These are phyloP conservation scores for Salix udensis DNA, from an alignment of 345 rosid species.

Conservation along the genomic window DNA sequence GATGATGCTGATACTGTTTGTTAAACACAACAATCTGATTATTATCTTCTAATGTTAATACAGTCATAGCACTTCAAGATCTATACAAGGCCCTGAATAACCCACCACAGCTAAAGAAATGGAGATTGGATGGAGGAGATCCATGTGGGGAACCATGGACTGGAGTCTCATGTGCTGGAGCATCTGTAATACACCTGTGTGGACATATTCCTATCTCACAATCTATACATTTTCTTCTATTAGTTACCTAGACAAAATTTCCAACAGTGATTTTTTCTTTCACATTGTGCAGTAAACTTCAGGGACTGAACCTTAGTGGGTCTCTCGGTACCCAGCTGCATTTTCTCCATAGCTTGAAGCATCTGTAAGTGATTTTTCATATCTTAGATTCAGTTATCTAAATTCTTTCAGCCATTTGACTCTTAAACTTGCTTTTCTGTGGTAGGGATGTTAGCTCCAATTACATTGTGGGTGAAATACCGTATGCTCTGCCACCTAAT, in stretches of 20 bases:
- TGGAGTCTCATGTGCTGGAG: slow-evolving; percentile 75
- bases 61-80: slow-evolving; percentile 68
- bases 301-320: slow-evolving; percentile 61
- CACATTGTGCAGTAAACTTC: slow-evolving; percentile 44
- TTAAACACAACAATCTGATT: background rate
- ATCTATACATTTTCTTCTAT: background rate
- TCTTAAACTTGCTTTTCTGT: slow-evolving; percentile 19
- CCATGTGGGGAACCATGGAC: slow-evolving; percentile 81
- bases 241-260: background rate
- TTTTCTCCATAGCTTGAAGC: slow-evolving; percentile 60
- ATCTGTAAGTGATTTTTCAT: slow-evolving; percentile 48
- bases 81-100: slow-evolving; percentile 50
- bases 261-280: background rate
- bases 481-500: slow-evolving; percentile 68
- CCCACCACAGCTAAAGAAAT: slow-evolving; percentile 62
- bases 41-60: slow-evolving; percentile 5
- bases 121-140: slow-evolving; percentile 71
- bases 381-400: background rate
- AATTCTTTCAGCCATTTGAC: slow-evolving; percentile 1
- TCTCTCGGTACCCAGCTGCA: slow-evolving; percentile 64
- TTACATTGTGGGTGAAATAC: slow-evolving; percentile 63
- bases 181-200: slow-evolving; percentile 67
- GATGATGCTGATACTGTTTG: background rate
- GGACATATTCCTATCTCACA: background rate
- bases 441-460: slow-evolving; percentile 80